Evolutionary conservation across 768 basidiomycete species (phyloP).

Genomic region (Naganishia randhawae): DNA sequence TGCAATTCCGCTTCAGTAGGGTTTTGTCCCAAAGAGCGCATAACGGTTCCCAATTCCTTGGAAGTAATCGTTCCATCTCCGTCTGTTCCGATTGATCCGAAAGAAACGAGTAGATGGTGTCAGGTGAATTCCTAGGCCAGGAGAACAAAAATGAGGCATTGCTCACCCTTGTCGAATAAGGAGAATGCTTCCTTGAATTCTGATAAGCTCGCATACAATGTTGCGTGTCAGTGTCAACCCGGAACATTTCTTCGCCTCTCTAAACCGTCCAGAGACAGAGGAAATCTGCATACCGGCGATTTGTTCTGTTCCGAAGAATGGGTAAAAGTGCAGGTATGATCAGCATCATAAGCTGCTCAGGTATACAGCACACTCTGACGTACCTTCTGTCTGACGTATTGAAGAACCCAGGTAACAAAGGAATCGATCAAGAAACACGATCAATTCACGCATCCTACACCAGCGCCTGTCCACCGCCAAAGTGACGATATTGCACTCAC

Average conservation of each 20-base stretch:
- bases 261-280: not conserved
- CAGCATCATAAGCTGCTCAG: not conserved
- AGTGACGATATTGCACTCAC: slow-evolving; percentile 49
- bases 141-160: too few species aligned
- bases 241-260: not conserved
- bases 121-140: too few species aligned
- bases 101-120: too few species aligned
- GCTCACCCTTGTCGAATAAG: slow-evolving; percentile 72
- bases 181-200: slow-evolving; percentile 99
- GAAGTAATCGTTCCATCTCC: slow-evolving; percentile 92
- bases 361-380: slow-evolving; percentile 17
- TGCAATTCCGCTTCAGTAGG: slow-evolving; percentile 85
- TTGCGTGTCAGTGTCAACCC: not conserved
- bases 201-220: slow-evolving; percentile 42
- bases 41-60: slow-evolving; percentile 83
- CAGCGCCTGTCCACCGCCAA: slow-evolving; percentile 28
- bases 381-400: slow-evolving; percentile 50
- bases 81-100: slow-evolving; percentile 56
- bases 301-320: slow-evolving; percentile 61
- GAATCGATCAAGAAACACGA: slow-evolving; percentile 5
- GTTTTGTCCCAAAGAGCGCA: slow-evolving; percentile 89
- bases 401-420: not conserved
- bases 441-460: slow-evolving; percentile 7
- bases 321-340: not conserved
- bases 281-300: slow-evolving; percentile 63